phyloP scores from a whole-genome alignment of 345 rosid genomes.

The Nasturtium officinale region DNA sequence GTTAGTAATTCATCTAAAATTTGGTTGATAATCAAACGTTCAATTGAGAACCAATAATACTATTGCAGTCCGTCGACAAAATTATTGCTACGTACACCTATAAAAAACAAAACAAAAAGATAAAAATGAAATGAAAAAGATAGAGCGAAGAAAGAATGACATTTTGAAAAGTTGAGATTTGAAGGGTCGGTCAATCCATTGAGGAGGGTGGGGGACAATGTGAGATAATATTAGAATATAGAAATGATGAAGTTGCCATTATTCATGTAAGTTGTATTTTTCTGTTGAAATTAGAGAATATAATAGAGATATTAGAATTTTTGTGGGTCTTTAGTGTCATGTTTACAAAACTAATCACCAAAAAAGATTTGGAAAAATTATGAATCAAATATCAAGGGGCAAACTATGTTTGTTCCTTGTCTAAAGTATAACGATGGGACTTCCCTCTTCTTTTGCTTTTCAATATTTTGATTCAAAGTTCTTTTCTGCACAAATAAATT shows the following conservation, averaged over 20 bases:
- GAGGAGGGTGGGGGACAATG: conserved; percentile 40
- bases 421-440: conserved; percentile 43
- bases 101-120: conserved; percentile 26
- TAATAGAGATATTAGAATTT: conserved; percentile 9
- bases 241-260: conserved; percentile 44
- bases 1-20: conserved; percentile 1
- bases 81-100: conserved; percentile 24
- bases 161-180: conserved; percentile 39
- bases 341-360: conserved; percentile 23
- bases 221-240: conserved; percentile 28
- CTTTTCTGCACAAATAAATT: background rate
- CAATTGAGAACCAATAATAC: conserved; percentile 13
- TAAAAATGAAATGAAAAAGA: background rate
- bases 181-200: conserved; percentile 43
- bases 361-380: background rate
- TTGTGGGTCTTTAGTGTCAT: conserved; percentile 31
- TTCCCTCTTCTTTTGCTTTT: conserved; percentile 27
- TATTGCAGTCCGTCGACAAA: conserved; percentile 21
- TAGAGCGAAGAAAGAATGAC: background rate
- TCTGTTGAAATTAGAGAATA: conserved; percentile 4
- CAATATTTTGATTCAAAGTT: conserved; percentile 22
- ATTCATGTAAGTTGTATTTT: conserved; percentile 18
- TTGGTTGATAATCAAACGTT: conserved; percentile 5
- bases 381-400: conserved; percentile 31
- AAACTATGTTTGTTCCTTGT: conserved; percentile 46